phyloP scores from a whole-genome alignment of 2,329 filamentous ascomycete species.

The Neoscytalidium dimidiatum region DNA sequence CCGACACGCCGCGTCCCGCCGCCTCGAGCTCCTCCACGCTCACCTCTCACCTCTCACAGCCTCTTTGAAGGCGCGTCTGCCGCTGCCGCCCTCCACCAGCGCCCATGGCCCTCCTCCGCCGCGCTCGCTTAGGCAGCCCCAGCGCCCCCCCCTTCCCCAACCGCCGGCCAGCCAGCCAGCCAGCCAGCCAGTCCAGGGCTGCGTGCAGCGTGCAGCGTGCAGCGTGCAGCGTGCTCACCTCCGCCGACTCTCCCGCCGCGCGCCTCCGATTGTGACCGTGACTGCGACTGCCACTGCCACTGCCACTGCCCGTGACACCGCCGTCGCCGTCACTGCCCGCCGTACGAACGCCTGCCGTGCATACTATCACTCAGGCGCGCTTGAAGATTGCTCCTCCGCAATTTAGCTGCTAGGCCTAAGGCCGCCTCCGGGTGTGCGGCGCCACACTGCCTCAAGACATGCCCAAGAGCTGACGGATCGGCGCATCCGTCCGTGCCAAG shows the following conservation, averaged over 20 bases:
- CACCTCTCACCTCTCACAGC: background rate
- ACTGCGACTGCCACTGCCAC: no score
- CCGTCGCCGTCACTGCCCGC: background rate
- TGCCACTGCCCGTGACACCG: background rate
- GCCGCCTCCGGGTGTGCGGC: background rate
- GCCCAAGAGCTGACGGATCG: conserved; percentile 1
- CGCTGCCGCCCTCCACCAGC: background rate
- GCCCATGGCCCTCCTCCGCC: no score
- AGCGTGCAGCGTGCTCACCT: no score
- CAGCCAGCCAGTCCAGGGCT: no score
- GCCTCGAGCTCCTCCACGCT: no score
- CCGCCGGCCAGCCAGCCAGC: no score
- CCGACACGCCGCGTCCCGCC: background rate
- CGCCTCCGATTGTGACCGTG: no score
- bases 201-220: no score
- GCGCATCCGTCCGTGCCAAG: conserved; percentile 6
- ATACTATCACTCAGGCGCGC: background rate
- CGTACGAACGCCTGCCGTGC: background rate
- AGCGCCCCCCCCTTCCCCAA: no score
- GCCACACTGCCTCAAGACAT: background rate
- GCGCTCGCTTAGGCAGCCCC: no score
- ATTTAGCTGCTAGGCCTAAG: background rate
- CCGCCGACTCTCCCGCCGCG: no score
- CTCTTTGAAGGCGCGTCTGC: conserved; percentile 5
- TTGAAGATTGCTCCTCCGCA: conserved; percentile 1